A percentile compares a stretch with the other conserved stretches of the same genome.
Evolutionary conservation across 208 protist species (phyloP).

Genomic region (Acanthamoeba royreba): DNA sequence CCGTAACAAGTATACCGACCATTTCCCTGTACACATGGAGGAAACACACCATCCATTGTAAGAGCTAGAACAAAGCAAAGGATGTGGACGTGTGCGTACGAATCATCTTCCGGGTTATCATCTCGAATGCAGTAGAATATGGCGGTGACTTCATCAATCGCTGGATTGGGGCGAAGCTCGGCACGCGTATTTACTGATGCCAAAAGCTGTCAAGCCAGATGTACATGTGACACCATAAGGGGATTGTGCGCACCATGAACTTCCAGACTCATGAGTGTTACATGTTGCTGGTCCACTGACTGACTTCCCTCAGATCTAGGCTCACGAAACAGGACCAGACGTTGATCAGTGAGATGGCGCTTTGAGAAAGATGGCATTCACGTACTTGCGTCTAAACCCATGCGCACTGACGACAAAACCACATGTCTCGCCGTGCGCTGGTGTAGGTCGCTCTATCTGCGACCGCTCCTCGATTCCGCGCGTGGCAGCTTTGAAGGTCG

Average conservation of each 20-base stretch:
- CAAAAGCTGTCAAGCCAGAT: neutral
- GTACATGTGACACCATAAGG: neutral
- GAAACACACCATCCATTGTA: neutral
- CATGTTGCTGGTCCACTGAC: neutral
- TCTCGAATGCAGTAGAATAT: slow-evolving; percentile 51
- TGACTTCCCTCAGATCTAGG: neutral
- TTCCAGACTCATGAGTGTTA: slow-evolving; percentile 34
- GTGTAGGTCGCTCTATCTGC: slow-evolving; percentile 14
- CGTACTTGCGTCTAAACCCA: neutral
- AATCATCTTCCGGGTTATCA: neutral
- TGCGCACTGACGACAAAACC: neutral
- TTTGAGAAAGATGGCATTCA: neutral
- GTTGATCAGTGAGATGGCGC: neutral
- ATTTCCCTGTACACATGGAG: neutral
- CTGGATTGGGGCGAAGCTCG: slow-evolving; percentile 13
- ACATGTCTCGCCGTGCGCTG: neutral
- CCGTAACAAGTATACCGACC: neutral
- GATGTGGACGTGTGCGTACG: neutral
- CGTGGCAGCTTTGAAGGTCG: neutral
- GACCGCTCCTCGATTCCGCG: neutral
- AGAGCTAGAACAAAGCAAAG: neutral
- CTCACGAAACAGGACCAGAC: neutral
- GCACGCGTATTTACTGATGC: neutral
- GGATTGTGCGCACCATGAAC: neutral
- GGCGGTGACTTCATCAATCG: neutral